Percentiles rank a stretch among this genome's conserved stretches.
Conservation (phyloP, 768 basidiomycete genomes). For the Suillus americanus region DNA sequence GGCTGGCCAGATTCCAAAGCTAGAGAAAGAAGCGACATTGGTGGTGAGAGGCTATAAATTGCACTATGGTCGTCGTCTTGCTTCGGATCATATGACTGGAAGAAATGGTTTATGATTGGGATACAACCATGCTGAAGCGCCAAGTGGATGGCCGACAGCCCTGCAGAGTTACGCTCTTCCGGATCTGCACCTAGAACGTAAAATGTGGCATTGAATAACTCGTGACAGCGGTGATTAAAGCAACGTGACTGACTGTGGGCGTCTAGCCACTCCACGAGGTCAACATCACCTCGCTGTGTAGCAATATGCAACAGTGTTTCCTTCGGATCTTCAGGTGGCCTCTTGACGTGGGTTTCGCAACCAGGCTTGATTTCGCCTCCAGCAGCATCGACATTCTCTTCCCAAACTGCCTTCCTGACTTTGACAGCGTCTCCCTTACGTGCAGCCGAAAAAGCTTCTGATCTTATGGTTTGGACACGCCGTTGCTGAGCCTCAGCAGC, state of each 20-base stretch:
- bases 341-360: slow-evolving; percentile 49
- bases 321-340: slow-evolving; percentile 48
- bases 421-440: slow-evolving; percentile 48
- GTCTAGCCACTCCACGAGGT: slow-evolving; percentile 68
- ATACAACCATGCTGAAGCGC: slow-evolving; percentile 56
- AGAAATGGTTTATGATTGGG: slow-evolving; percentile 56
- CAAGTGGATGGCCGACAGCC: slow-evolving; percentile 65
- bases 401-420: slow-evolving; percentile 69
- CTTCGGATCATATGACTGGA: slow-evolving; percentile 57
- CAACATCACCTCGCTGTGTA: slow-evolving; percentile 50
- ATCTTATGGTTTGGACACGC: slow-evolving; percentile 55
- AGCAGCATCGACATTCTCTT: slow-evolving; percentile 66
- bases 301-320: slow-evolving; percentile 76
- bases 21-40: slow-evolving; percentile 50
- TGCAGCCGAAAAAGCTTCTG: slow-evolving; percentile 65
- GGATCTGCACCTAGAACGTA: slow-evolving; percentile 63
- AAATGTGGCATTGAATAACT: slow-evolving; percentile 19
- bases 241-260: slow-evolving; percentile 56
- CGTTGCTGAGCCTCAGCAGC: slow-evolving; percentile 46
- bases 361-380: slow-evolving; percentile 67
- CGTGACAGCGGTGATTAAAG: slow-evolving; percentile 24
- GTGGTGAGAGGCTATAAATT: slow-evolving; percentile 45
- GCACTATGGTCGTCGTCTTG: slow-evolving; percentile 45
- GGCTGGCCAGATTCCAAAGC: slow-evolving; percentile 63
- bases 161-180: slow-evolving; percentile 62